Evolutionary conservation across 2,329 filamentous ascomycete species (phyloP), one percentile per base, ranked within the genome.

Genomic region (Claviceps quebecensis): DNA sequence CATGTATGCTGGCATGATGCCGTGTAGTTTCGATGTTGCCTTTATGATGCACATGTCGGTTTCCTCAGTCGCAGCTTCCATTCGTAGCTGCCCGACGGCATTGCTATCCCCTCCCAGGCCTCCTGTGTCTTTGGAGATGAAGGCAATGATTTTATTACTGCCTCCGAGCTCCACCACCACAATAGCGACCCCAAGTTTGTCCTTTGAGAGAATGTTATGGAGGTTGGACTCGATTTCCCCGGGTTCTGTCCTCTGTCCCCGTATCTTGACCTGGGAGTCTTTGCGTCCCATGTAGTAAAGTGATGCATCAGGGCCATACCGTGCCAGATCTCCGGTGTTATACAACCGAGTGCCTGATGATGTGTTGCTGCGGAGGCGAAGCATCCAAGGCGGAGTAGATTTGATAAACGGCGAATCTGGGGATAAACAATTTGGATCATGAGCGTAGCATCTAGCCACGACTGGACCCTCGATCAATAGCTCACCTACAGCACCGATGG

Each of bases 401-500:
- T 47, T n/a, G n/a, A 47, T 22, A 23, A 47, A 47, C 1, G 45
- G 45, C 11, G 47, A 40, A 2, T 29, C 38, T 40, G 47, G 22
- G 4, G 26, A 29, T 11, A 3, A 14, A 14, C 1, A 13, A 41
- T 8, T 5, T 70, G 62, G 73, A 38, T 50, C 74, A 78, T 74
- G 71, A 37, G 78, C 62, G 52, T 81, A 81, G 26, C 75, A 76
- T 16, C 72, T 66, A 23, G 74, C 76, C 23, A 81, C 71, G 23
- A 72, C 68, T 2, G 74, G 74, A 1, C 73, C 73, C 54, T 71
- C 48, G 4, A 50, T 44, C 17, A 50, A 23, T n/a, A 49, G 38
- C 26, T 49, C 48, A 7, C 48, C 48, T 8, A 50, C 13, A 43
- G 26, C 40, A 37, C 26, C 40, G 16, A 50, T 7, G 14, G 48